A percentile compares a stretch with the other conserved stretches of the same genome.
Evolutionary conservation across 169 alveolate species (phyloP).

Genomic region (Amoebophrya sp.): DNA sequence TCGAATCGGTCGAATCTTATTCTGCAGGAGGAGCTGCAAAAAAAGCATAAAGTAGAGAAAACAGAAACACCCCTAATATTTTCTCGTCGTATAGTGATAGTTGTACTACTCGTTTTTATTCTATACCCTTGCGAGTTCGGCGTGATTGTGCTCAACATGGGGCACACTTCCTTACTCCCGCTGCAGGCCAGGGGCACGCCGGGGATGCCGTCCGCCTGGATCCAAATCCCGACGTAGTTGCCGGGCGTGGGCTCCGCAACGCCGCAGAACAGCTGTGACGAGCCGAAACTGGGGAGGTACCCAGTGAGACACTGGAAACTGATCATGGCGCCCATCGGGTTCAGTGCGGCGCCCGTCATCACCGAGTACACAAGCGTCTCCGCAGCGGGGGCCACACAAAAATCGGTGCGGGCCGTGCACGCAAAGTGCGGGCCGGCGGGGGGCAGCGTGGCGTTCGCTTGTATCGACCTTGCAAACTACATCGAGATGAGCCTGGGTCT

Average conservation of each 20-base stretch:
- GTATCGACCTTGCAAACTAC: no score
- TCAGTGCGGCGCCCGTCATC: background rate
- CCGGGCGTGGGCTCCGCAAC: background rate
- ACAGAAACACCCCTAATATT: no score
- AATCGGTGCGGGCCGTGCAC: background rate
- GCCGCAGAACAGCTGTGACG: background rate
- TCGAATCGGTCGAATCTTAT: no score
- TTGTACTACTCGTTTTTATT: no score
- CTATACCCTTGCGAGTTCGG: background rate
- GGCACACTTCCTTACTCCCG: constrained; percentile 2
- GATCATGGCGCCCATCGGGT: background rate
- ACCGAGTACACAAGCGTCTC: background rate
- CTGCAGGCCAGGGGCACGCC: background rate
- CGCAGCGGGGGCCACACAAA: background rate
- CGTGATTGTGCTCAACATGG: background rate
- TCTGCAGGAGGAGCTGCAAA: no score
- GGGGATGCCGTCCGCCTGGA: background rate
- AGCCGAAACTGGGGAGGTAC: background rate
- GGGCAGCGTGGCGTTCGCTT: background rate
- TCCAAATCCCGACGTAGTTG: background rate
- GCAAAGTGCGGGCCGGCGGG: background rate
- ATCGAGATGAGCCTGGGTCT: no score
- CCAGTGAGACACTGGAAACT: background rate
- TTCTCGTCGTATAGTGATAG: no score
- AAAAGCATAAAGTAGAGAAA: no score